These are phyloP conservation scores for Ailanthus altissimus DNA, from an alignment of 345 rosid species.

Conservation along the genomic window DNA sequence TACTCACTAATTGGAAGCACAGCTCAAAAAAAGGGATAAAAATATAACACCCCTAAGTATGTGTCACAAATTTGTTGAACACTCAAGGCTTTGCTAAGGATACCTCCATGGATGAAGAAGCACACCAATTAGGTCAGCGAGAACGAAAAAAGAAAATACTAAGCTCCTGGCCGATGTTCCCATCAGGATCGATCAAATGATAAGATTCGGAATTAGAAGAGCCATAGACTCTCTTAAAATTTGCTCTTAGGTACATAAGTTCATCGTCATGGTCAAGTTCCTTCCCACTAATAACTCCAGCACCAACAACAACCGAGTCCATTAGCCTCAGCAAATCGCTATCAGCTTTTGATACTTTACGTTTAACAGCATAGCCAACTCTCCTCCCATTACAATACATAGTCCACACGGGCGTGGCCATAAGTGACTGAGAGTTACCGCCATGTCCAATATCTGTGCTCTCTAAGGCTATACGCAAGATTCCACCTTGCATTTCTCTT, in stretches of 20 bases:
- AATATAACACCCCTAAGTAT: neutral
- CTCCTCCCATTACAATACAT: slow-evolving; percentile 70
- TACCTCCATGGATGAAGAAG: slow-evolving; percentile 3
- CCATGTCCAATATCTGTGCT: slow-evolving; percentile 7
- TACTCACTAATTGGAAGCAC: neutral
- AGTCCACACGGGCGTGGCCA: slow-evolving; percentile 53
- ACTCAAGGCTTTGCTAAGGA: neutral
- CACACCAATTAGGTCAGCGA: slow-evolving; percentile 1
- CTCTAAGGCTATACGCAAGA: slow-evolving; percentile 61
- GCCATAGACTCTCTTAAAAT: slow-evolving; percentile 49
- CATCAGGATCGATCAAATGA: slow-evolving; percentile 72
- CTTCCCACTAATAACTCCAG: slow-evolving; percentile 55
- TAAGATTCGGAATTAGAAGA: slow-evolving; percentile 61
- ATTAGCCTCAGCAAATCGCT: slow-evolving; percentile 45
- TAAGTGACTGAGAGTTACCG: slow-evolving; percentile 23
- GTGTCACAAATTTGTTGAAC: neutral
- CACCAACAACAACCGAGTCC: slow-evolving; percentile 55
- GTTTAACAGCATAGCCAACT: slow-evolving; percentile 64
- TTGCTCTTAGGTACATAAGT: slow-evolving; percentile 67
- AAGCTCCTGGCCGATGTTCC: slow-evolving; percentile 71
- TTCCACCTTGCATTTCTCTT: slow-evolving; percentile 66
- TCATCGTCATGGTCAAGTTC: slow-evolving; percentile 49
- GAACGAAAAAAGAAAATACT: slow-evolving; percentile 63
- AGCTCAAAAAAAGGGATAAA: slow-evolving; percentile 17
- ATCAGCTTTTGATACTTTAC: slow-evolving; percentile 48